A percentile compares a stretch with the other conserved stretches of the same genome.
Evolutionary conservation across 225 moss, liverwort and hornwort genomes (phyloP).

Genomic region (Asterella californica): DNA sequence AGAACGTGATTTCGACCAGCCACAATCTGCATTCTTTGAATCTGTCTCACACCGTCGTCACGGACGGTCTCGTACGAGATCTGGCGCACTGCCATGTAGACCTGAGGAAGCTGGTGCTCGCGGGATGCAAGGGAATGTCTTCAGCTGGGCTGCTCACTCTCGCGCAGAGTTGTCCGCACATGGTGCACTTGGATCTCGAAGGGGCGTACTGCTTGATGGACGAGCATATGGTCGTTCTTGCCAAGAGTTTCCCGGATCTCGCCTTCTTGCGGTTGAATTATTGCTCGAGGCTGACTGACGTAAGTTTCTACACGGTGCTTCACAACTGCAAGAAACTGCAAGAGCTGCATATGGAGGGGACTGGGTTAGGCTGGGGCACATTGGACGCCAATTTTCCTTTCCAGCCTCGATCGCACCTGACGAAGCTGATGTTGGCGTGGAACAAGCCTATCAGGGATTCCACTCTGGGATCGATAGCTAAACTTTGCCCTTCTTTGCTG

Average conservation of each 20-base stretch:
- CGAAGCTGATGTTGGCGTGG: constrained; percentile 22
- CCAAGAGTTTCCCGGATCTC: constrained; percentile 22
- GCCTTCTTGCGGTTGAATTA: constrained; percentile 21
- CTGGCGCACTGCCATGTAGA: constrained; percentile 10
- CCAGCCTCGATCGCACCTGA: background rate
- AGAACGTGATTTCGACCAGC: constrained; percentile 14
- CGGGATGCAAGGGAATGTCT: constrained; percentile 22
- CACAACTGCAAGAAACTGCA: constrained; percentile 20
- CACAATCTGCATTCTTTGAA: constrained; percentile 20
- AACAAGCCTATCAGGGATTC: constrained; percentile 18
- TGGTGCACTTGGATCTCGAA: constrained; percentile 26
- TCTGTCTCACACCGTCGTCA: constrained; percentile 15
- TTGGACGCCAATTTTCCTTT: background rate
- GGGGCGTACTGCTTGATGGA: constrained; percentile 21
- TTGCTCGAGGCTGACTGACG: constrained; percentile 20
- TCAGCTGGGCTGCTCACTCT: constrained; percentile 22
- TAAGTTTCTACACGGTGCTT: constrained; percentile 15
- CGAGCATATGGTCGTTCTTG: constrained; percentile 14
- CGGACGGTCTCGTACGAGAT: constrained; percentile 14
- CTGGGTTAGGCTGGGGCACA: constrained; percentile 21
- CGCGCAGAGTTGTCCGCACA: constrained; percentile 19
- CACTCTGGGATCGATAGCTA: constrained; percentile 7
- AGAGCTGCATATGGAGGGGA: constrained; percentile 29
- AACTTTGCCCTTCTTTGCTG: constrained; percentile 3
- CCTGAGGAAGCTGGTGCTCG: constrained; percentile 23